Conservation (phyloP, 306 rosid species). For the Pterocarpus macrocarpus region DNA sequence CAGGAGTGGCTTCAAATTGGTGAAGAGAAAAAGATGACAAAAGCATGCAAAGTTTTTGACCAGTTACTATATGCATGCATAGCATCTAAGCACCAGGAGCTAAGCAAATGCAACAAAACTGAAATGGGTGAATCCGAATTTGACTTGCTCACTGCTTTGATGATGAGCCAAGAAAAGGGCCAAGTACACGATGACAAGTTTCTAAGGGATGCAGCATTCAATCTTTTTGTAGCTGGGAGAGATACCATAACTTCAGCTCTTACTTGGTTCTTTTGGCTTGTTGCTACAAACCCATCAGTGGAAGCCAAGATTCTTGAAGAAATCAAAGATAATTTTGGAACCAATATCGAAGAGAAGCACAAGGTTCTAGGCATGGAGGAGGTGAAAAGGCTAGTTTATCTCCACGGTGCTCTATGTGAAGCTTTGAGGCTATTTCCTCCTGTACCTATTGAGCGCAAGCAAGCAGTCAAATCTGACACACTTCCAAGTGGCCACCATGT, state of each 20-base stretch:
- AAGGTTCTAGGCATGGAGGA: conserved; percentile 20
- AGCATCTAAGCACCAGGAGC: conserved; percentile 35
- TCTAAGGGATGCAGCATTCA: conserved; percentile 55
- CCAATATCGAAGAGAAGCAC: neutral
- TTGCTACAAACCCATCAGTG: conserved; percentile 58
- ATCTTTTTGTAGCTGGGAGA: conserved; percentile 56
- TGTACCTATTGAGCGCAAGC: conserved; percentile 50
- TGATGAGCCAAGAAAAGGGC: neutral
- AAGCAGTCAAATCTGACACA: conserved; percentile 41
- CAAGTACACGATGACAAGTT: conserved; percentile 42
- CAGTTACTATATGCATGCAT: conserved; percentile 45
- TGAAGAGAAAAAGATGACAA: conserved; percentile 43
- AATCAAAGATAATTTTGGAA: conserved; percentile 19
- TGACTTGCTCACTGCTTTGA: conserved; percentile 47
- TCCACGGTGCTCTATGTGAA: conserved; percentile 67
- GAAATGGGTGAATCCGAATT: neutral
- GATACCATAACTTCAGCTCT: conserved; percentile 59
- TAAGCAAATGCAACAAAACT: neutral
- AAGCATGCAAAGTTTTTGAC: conserved; percentile 50
- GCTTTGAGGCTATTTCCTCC: conserved; percentile 65
- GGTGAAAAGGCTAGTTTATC: conserved; percentile 52
- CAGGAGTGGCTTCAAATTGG: conserved; percentile 58
- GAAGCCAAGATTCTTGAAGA: conserved; percentile 61
- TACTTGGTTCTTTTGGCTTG: conserved; percentile 61
- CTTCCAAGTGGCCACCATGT: conserved; percentile 69